These are phyloP conservation scores for Pleurotus platypus DNA, from an alignment of 768 basidiomycete species.

Conservation along the genomic window DNA sequence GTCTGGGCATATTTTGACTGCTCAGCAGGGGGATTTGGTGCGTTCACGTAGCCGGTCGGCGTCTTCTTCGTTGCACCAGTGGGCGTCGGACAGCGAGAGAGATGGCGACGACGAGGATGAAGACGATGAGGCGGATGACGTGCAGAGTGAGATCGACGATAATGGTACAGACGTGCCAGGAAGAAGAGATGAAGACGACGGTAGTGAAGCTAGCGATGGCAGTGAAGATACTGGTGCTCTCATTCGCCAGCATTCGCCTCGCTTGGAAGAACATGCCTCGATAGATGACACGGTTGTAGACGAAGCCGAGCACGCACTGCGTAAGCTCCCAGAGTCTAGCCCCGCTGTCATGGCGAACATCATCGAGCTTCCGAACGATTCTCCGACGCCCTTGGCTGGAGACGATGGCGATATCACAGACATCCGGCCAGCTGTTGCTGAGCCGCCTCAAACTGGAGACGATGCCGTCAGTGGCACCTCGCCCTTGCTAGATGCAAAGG, in stretches of 20 bases:
- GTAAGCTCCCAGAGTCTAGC: background rate
- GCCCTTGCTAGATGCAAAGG: too few species aligned
- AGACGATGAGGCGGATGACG: constrained; percentile 24
- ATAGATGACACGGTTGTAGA: constrained; percentile 2
- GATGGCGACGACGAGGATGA: constrained; percentile 28
- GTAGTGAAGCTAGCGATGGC: background rate
- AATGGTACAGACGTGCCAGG: background rate
- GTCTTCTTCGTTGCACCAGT: constrained; percentile 30
- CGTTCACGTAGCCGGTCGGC: constrained; percentile 53
- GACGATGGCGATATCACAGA: background rate
- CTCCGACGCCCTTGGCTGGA: background rate
- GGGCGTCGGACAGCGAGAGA: constrained; percentile 32
- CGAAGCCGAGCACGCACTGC: background rate
- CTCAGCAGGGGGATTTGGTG: constrained; percentile 71
- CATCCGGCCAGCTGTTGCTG: background rate
- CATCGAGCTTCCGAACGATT: background rate
- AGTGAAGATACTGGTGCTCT: background rate
- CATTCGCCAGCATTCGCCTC: background rate
- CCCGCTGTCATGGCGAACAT: background rate
- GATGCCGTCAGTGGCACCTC: too few species aligned
- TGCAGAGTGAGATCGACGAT: constrained; percentile 21
- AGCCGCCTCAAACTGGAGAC: too few species aligned
- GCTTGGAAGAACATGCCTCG: background rate
- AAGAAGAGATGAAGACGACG: background rate
- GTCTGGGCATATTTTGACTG: constrained; percentile 81